Conservation (phyloP, 176 grass and related monocot species). For the Poa annua region DNA sequence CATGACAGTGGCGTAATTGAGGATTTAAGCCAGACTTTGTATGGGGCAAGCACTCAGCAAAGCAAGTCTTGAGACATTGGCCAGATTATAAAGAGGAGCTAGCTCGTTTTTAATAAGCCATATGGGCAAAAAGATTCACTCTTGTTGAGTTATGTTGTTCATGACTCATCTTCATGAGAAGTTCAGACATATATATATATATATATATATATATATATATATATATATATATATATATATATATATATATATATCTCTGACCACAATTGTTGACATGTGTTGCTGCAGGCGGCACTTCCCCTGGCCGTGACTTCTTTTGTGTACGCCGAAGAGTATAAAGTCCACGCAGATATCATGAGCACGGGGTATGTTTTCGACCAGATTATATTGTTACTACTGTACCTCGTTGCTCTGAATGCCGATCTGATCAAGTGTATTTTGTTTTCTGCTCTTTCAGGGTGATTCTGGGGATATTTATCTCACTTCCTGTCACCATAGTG, state of each 20-base stretch:
- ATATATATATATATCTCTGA: too few species aligned
- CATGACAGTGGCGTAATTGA: background rate
- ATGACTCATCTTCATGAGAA: too few species aligned
- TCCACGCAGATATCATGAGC: conserved; percentile 96
- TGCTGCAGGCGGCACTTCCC: conserved; percentile 69
- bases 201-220: too few species aligned
- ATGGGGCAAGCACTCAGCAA: too few species aligned
- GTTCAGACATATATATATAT: too few species aligned
- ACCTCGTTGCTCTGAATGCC: background rate
- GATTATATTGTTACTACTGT: background rate
- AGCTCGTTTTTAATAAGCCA: background rate
- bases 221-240: too few species aligned
- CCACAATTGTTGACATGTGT: conserved; percentile 23
- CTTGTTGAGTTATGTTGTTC: background rate
- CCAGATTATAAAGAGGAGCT: too few species aligned
- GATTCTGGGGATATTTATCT: conserved; percentile 80
- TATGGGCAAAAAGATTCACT: background rate
- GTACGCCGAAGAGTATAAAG: conserved; percentile 87
- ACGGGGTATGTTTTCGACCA: conserved; percentile 56
- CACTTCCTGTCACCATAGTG: conserved; percentile 72
- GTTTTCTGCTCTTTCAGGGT: conserved; percentile 49
- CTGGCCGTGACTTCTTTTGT: conserved; percentile 85
- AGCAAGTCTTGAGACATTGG: too few species aligned
- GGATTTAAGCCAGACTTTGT: too few species aligned
- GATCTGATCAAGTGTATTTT: background rate